Base-by-base conservation (phyloP, 495 filamentous ascomycete species). In the Penicillium psychrofluorescens region DNA sequence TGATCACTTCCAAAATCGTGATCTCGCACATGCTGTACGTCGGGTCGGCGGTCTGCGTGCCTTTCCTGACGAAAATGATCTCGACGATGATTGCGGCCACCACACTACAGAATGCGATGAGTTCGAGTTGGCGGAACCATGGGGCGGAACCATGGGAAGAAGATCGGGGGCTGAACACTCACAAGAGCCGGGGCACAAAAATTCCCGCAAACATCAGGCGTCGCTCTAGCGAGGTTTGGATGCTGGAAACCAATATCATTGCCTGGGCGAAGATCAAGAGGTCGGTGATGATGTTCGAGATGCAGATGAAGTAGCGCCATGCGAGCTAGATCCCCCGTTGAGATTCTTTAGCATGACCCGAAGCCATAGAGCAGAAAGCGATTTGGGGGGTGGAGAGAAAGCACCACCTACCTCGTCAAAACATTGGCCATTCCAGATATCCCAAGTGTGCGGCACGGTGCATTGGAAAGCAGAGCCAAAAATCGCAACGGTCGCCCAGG, bases 391-490 rank as follows among this genome's bases (percentile, higher is more conserved):
- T 1, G 15, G 4, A 1, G 15, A 16, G 15, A 16, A 16, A 4
- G 4, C 4, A 16, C 15, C 15, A 31, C 46, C 4, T 45, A 64
- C 61, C 30, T 53, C 16, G 34, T 58, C 33, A n/a, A 58, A 42
- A 43, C 61, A 64, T 38, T 50, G 38, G 11, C 50, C 46, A n/a
- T 48, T 38, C 45, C 45, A 42, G 29, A 56, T 53, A 36, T 62
- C 46, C 61, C 61, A 64, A 3, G 56, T 42, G 1, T 32, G 48
- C 5, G 54, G 49, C 35, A 50, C 13, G 6, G 45, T 16, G 38
- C 61, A 64, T 46, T 58, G 54, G 35, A 64, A 58, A 1, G 56
- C 52, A 35, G 44, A 49, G 4, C 45, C 56, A 31, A 60, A 48
- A 9, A 62, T 34, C 0, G 41, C 47, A 9, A 52, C 45, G 11